phyloP scores from a whole-genome alignment of 2,329 filamentous ascomycete genomes.

The Xenoacremonium recifei region DNA sequence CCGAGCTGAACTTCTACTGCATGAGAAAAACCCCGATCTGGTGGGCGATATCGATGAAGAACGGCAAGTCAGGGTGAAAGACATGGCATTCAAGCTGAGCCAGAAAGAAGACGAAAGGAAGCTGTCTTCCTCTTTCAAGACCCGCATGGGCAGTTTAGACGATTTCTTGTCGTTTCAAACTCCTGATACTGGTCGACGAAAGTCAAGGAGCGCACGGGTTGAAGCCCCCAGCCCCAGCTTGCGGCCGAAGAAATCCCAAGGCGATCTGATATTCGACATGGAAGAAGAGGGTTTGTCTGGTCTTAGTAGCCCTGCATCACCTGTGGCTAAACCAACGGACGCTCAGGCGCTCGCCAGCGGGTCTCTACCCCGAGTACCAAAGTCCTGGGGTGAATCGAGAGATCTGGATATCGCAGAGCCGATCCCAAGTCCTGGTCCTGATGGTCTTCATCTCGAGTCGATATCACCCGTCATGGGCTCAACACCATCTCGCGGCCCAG shows the following conservation, averaged over 20 bases:
- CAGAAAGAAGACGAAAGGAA: conserved; percentile 66
- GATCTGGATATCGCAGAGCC: conserved; percentile 20
- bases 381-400: conserved; percentile 29
- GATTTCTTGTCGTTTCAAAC: conserved; percentile 48
- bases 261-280: conserved; percentile 91
- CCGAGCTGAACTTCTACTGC: conserved; percentile 63
- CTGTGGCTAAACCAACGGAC: conserved; percentile 15
- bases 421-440: conserved; percentile 9
- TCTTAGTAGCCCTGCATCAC: conserved; percentile 28
- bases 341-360: conserved; percentile 24
- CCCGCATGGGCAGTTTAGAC: conserved; percentile 63
- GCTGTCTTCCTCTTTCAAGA: conserved; percentile 58
- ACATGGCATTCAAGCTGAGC: conserved; percentile 67
- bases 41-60: conserved; percentile 67
- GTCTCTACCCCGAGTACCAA: conserved; percentile 28
- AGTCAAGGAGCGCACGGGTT: conserved; percentile 46
- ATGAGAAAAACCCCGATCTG: conserved; percentile 63
- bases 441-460: conserved; percentile 10
- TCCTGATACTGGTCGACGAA: conserved; percentile 45
- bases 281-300: conserved; percentile 65
- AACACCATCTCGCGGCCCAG: conserved; percentile 7
- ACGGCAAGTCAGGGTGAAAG: conserved; percentile 67
- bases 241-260: conserved; percentile 64
- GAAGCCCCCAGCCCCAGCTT: conserved; percentile 65
- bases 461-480: conserved; percentile 15